Base-by-base conservation (phyloP, 2,329 filamentous ascomycete genomes). In the Raffaelea deltoideospora region DNA sequence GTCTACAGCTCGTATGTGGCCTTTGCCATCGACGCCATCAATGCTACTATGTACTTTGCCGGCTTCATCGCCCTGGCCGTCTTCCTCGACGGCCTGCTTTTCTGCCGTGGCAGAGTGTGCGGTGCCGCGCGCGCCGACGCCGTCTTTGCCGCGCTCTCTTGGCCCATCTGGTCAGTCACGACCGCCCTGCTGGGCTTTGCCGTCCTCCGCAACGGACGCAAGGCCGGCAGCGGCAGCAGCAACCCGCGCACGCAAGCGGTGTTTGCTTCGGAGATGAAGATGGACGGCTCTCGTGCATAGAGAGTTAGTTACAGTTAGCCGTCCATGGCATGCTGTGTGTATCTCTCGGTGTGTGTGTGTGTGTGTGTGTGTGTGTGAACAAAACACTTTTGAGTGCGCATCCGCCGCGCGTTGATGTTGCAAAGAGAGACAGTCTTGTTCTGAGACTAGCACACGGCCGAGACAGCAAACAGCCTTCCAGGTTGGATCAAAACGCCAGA, bases 41-140 rank as follows among this genome's bases (percentile, higher is more conserved):
- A 73, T 50, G 56, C 62, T 5, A 43, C 73, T 38, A 66, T 76
- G 49, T 73, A 72, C 56, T 69, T 76, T 50, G 58, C 62, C 17
- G 71, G 70, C 38, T 76, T 76, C 55, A 61, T 73, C 46, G 68
- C 68, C 10, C 60, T 76, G 17, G 59, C 67, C 31, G 61, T 68
- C 43, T 76, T 73, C 54, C 63, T 77, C 44, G 57, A 61, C 49
- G 56, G 57, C 36, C 57, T 76, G 34, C 53, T 65, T 38, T 71
- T 72, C 56, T 77, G 72, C 54, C 58, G 61, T 21, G 72, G 72
- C 30, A 58, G 56, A 27, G 67, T 75, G 20, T 78, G 73, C 56
- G 58, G 58, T 19, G 61, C 66, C 11, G 69, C 68, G 29, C 65
- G 65, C 17, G 67, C 68, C 31, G 61, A 65, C 41, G 61, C 65